These are phyloP conservation scores for Saprolegnia parasitica DNA, from an alignment of 352 stramenopile genomes.

Conservation along the genomic window DNA sequence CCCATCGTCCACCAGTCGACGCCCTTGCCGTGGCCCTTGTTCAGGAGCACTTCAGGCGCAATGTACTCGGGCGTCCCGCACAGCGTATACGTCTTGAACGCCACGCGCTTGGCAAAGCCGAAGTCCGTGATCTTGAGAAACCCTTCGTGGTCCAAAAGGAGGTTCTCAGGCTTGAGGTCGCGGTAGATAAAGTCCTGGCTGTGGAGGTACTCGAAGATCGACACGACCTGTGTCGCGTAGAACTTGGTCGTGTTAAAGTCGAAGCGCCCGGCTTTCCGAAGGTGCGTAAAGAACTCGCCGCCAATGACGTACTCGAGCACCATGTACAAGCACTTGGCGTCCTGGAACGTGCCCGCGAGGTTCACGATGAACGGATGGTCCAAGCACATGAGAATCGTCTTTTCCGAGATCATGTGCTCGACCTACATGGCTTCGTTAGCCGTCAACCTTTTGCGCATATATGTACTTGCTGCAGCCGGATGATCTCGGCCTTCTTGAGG, in stretches of 20 bases:
- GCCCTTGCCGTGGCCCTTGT: constrained; percentile 86
- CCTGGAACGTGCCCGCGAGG: constrained; percentile 91
- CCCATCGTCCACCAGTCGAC: constrained; percentile 96
- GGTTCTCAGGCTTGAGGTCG: constrained; percentile 95
- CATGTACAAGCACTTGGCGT: constrained; percentile 96
- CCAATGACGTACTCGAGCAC: constrained; percentile 96
- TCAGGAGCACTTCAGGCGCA: constrained; percentile 86
- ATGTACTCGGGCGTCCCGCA: constrained; percentile 93
- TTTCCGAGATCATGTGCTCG: constrained; percentile 97
- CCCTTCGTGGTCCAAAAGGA: constrained; percentile 91
- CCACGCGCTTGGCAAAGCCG: constrained; percentile 90
- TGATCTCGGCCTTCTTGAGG: constrained; percentile 95
- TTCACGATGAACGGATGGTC: constrained; percentile 97
- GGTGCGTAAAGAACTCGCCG: constrained; percentile 96
- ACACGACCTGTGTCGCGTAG: constrained; percentile 90
- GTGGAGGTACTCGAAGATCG: constrained; percentile 97
- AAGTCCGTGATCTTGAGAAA: constrained; percentile 97
- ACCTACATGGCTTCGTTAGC: constrained; percentile 71
- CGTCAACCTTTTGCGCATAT: too few relatives aligned
- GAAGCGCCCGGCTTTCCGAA: constrained; percentile 91
- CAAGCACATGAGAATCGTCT: constrained; percentile 90
- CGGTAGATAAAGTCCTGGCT: constrained; percentile 95
- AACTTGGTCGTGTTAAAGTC: constrained; percentile 91
- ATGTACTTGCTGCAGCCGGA: constrained; percentile 89
- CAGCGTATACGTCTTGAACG: constrained; percentile 94